Conservation (phyloP, 225 moss, liverwort and hornwort genomes). For the Straminergon stramineum region DNA sequence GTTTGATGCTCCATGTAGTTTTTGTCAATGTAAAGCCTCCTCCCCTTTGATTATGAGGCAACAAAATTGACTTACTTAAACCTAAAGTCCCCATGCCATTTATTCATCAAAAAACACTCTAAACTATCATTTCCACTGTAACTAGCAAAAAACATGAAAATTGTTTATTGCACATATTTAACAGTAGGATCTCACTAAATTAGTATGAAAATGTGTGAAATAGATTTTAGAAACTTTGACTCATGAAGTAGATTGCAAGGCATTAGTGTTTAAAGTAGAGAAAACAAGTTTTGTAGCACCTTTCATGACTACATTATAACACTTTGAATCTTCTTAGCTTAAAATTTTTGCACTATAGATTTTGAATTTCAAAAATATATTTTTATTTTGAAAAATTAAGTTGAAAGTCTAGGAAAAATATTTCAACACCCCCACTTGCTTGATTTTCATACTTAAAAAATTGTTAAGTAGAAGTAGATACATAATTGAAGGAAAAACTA, state of each 20-base stretch:
- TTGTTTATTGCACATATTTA: background rate
- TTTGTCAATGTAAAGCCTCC: background rate
- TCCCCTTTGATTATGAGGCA: fast-evolving
- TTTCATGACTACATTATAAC: background rate
- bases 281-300: background rate
- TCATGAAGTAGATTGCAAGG: background rate
- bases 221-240: background rate
- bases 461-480: background rate
- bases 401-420: background rate
- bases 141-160: background rate
- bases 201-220: background rate
- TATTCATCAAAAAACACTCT: too few relatives aligned
- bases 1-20: background rate
- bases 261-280: background rate
- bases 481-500: background rate
- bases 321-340: background rate
- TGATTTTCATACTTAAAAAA: too few relatives aligned
- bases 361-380: too few relatives aligned
- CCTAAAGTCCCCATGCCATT: background rate
- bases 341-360: too few relatives aligned
- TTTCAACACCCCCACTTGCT: too few relatives aligned
- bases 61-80: background rate
- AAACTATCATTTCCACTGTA: background rate
- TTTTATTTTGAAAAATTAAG: too few relatives aligned
- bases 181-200: too few relatives aligned